A percentile compares a stretch with the other conserved stretches of the same genome.
These are phyloP conservation scores for Penicillium verhagenii DNA, from an alignment of 495 filamentous ascomycete species.

Conservation along the genomic window DNA sequence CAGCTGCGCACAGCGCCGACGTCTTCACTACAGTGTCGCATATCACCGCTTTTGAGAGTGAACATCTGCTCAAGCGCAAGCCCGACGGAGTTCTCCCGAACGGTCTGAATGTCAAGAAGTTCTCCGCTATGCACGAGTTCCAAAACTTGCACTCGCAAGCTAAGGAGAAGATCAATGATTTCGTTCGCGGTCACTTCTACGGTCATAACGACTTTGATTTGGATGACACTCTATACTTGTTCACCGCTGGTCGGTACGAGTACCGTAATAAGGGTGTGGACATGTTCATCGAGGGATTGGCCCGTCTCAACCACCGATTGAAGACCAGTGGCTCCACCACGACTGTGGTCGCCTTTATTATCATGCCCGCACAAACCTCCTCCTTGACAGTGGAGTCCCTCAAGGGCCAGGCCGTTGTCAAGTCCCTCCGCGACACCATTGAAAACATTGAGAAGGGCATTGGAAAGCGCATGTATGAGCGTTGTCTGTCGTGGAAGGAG, in stretches of 20 bases:
- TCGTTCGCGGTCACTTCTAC: conserved; percentile 97
- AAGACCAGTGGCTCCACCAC: conserved; percentile 83
- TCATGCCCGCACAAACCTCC: conserved; percentile 97
- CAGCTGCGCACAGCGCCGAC: conserved; percentile 84
- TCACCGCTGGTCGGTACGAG: conserved; percentile 95
- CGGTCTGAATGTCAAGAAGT: conserved; percentile 97
- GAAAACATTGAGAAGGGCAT: conserved; percentile 86
- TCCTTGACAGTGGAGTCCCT: conserved; percentile 94
- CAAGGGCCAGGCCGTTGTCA: conserved; percentile 95
- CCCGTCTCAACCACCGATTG: conserved; percentile 88
- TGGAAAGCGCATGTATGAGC: conserved; percentile 90
- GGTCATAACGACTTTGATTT: conserved; percentile 96
- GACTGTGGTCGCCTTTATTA: conserved; percentile 97
- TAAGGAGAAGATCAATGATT: conserved; percentile 97
- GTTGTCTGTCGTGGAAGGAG: conserved; percentile 90
- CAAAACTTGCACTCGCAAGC: conserved; percentile 95
- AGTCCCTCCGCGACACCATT: conserved; percentile 89
- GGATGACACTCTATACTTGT: conserved; percentile 97
- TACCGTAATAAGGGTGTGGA: conserved; percentile 98
- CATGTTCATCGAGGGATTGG: conserved; percentile 98
- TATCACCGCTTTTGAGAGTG: conserved; percentile 96
- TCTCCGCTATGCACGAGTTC: conserved; percentile 98
- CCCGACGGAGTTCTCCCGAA: conserved; percentile 96
- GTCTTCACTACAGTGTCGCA: conserved; percentile 99
- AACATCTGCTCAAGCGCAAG: conserved; percentile 96